A percentile compares a stretch with the other conserved stretches of the same genome.
Evolutionary conservation across 1,139 yeast genomes (phyloP).

Genomic region (Wickerhamiella pararugosa): DNA sequence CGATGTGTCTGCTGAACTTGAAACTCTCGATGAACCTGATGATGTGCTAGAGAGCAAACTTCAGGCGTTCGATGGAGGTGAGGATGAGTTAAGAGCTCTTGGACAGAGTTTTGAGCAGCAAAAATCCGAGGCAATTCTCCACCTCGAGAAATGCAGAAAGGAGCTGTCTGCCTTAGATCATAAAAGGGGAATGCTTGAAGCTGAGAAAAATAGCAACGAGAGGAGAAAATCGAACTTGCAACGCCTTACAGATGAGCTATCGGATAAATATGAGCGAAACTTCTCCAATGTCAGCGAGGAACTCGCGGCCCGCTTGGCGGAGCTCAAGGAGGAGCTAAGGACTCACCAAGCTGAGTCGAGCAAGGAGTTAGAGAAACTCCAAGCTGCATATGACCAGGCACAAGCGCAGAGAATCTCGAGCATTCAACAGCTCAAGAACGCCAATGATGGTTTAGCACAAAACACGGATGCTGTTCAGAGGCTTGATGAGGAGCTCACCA

Average conservation of each 20-base stretch:
- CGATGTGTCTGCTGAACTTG: constrained; percentile 23
- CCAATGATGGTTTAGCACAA: no score
- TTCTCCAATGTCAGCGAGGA: no score
- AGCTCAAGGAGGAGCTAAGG: no score
- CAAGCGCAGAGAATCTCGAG: no score
- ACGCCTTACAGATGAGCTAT: not conserved
- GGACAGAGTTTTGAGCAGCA: no score
- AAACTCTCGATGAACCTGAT: constrained; percentile 12
- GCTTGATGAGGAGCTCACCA: not conserved
- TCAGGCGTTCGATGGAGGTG: constrained; percentile 13
- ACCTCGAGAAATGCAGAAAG: constrained; percentile 5
- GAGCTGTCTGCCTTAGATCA: not conserved
- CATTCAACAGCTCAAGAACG: no score
- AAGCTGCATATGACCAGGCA: no score
- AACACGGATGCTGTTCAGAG: no score
- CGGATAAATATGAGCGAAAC: not conserved
- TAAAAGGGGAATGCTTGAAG: not conserved
- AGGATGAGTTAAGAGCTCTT: not conserved
- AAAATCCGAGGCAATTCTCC: no score
- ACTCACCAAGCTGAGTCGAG: no score
- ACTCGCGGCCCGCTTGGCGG: no score
- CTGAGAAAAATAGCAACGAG: not conserved
- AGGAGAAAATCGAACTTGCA: not conserved
- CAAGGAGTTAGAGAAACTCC: no score
- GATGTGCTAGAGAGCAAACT: constrained; percentile 19